Base-by-base conservation (phyloP, 1,139 yeast genomes). In the Kodamaea sp. region DNA sequence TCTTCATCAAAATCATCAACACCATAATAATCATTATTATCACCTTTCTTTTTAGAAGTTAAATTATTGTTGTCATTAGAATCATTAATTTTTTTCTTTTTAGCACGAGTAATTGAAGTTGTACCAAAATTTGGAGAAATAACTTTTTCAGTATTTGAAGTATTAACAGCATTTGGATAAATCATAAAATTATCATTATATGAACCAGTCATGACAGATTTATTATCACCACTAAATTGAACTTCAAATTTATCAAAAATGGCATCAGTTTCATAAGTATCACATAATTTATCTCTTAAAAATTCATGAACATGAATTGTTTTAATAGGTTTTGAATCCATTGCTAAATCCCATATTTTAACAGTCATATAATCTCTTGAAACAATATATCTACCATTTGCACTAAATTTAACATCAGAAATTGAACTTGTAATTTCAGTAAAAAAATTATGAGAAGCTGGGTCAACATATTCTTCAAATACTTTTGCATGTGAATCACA, bases 241-340 rank as follows among this genome's bases (percentile, higher is more conserved):
- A 89, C 96, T 70, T 92, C 98, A 64, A 94, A 94, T 72, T 92
- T 94, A 71, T 94, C 98, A 67, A 94, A 94, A 45, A 94, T 94
- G 37, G 97, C 96, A 67, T 94, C 98, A 62, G 90, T 90, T 63
- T 94, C 99, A 67, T 94, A 94, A 31, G 97, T 89, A 63, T 94
- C 97, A 66, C 97, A 92, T 57, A 94, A 73, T 58, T 94, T 76
- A 56, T 89, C 96, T 54, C 96, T 80, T 54, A 94, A 78, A 61
- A 88, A 95, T 61, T 94, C 98, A 63, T 94, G 98, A 50, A 94
- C 92, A 62, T 87, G 88, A 49, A 94, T 89, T 9, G 97, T 90
- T 63, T 88, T 88, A 42, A 94, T 70, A 24, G 99, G 99, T 62
- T 85, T 88, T 50, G 81, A 83, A 63, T 92, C 97, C 98, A 92